phyloP scores from a whole-genome alignment of 2,329 filamentous ascomycete species.

The Karstenula rhodostoma region DNA sequence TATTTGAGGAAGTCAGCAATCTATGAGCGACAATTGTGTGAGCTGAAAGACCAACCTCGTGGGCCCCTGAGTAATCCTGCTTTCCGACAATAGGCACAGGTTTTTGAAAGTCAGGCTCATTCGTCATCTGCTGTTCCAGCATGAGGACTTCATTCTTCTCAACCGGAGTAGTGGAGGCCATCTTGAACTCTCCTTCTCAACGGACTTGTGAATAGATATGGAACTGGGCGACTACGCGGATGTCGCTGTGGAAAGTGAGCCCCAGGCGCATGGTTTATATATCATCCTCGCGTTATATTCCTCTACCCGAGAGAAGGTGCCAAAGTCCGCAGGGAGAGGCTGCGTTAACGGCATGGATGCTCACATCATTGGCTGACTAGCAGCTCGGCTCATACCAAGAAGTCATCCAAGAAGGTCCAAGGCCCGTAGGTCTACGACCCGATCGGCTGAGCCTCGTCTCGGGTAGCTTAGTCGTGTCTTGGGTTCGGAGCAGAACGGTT shows the following conservation, averaged over 20 bases:
- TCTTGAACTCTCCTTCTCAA: slow-evolving; percentile 18
- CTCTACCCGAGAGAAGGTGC: not conserved
- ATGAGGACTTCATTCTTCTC: slow-evolving; percentile 36
- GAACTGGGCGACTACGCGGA: not conserved
- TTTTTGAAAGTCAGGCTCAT: slow-evolving; percentile 33
- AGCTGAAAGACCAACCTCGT: no score
- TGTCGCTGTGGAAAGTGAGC: not conserved
- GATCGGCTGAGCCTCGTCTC: not conserved
- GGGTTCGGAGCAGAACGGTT: slow-evolving; percentile 10
- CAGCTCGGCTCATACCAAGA: slow-evolving; percentile 4
- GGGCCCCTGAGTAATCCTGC: slow-evolving; percentile 45
- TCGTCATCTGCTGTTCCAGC: slow-evolving; percentile 36
- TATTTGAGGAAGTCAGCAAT: slow-evolving; percentile 8
- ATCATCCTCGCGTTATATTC: not conserved
- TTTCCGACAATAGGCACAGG: slow-evolving; percentile 33
- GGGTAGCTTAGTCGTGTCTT: slow-evolving; percentile 1
- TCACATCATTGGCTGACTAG: not conserved
- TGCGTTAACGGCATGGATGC: no score
- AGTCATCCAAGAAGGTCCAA: slow-evolving; percentile 10
- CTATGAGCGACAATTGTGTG: not conserved
- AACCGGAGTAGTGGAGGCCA: slow-evolving; percentile 24
- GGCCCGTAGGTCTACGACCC: not conserved
- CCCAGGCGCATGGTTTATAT: slow-evolving; percentile 7
- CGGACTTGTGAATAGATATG: slow-evolving; percentile 1
- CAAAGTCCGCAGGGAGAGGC: not conserved